Evolutionary conservation across 306 rosid species (phyloP).

Genomic region (Trifolium fragiferum): DNA sequence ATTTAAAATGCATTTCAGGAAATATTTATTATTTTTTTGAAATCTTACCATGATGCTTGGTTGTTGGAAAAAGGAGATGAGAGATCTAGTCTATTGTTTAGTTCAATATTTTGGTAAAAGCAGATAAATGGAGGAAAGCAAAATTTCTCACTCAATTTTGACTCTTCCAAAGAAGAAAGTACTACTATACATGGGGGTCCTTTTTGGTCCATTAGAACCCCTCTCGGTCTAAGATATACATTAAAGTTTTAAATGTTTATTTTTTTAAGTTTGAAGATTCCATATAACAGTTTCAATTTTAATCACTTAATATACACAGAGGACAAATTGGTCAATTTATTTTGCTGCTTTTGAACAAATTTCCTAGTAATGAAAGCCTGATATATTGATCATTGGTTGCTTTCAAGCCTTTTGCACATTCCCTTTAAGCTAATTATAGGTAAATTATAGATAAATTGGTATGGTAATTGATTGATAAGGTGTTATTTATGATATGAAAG

Average conservation of each 20-base stretch:
- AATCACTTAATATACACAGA: background rate
- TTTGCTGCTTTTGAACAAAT: slow-evolving; percentile 21
- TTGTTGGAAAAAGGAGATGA: background rate
- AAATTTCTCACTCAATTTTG: background rate
- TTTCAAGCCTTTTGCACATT: slow-evolving; percentile 18
- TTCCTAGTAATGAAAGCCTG: background rate
- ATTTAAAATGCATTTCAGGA: background rate
- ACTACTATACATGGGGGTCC: background rate
- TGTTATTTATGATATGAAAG: background rate
- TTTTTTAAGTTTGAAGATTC: background rate
- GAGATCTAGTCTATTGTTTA: background rate
- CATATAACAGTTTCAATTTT: background rate
- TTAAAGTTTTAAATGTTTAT: background rate
- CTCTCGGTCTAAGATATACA: background rate
- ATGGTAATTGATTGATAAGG: slow-evolving; percentile 16
- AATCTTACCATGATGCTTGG: background rate
- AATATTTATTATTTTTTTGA: background rate
- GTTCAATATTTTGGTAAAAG: background rate
- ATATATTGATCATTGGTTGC: background rate
- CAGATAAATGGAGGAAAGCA: background rate
- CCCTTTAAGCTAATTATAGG: slow-evolving; percentile 8
- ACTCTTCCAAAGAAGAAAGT: background rate
- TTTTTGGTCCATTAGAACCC: background rate
- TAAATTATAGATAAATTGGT: background rate
- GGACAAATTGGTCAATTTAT: slow-evolving; percentile 19